Evolutionary conservation across 2,329 filamentous ascomycete species (phyloP).

Genomic region (Aspergillus luchuensis): DNA sequence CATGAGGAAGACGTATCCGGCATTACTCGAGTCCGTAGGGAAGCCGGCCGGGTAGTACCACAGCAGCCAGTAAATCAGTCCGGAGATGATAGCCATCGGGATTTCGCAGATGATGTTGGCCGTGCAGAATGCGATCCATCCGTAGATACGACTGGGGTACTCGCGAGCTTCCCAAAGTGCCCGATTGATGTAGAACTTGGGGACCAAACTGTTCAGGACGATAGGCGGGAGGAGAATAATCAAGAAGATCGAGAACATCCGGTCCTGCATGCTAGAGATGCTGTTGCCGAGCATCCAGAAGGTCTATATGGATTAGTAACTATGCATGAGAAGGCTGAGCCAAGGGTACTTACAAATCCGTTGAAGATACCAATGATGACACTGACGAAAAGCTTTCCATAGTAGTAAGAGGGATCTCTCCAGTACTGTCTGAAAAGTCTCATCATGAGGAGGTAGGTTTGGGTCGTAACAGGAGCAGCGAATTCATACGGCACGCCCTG

Average conservation of each 20-base stretch:
- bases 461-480: constrained; percentile 64
- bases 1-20: constrained; percentile 80
- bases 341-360: constrained; percentile 55
- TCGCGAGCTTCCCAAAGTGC: constrained; percentile 73
- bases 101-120: constrained; percentile 74
- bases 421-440: constrained; percentile 73
- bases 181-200: constrained; percentile 76
- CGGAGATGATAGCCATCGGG: constrained; percentile 66
- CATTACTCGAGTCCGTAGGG: constrained; percentile 63
- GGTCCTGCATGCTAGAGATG: constrained; percentile 71
- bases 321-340: background rate
- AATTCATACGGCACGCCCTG: constrained; percentile 57
- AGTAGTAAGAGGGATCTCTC: constrained; percentile 75
- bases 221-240: constrained; percentile 68
- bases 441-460: constrained; percentile 68
- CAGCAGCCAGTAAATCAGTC: constrained; percentile 68
- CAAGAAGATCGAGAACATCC: constrained; percentile 73
- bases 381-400: constrained; percentile 72
- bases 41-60: constrained; percentile 79
- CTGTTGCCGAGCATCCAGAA: constrained; percentile 70
- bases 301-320: constrained; percentile 45
- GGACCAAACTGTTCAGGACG: constrained; percentile 71
- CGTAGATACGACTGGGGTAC: constrained; percentile 73
- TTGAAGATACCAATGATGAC: constrained; percentile 76
- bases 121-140: constrained; percentile 74